Evolutionary conservation across 257 asterid species (phyloP), one percentile per base, ranked within the genome.

Genomic region (Lycium barbarum): DNA sequence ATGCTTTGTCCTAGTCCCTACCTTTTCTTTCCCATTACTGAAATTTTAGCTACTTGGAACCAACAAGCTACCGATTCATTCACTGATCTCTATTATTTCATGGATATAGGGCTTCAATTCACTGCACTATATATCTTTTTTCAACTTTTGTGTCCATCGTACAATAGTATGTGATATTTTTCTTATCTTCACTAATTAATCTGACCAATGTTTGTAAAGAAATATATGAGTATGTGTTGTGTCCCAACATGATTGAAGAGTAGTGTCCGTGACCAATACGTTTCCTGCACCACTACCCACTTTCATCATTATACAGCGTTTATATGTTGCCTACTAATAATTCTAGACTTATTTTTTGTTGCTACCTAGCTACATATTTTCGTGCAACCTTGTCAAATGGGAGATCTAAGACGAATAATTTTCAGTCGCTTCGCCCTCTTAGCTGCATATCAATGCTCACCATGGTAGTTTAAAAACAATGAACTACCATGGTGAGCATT

Each of bases 201-300:
- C 33, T 26, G 33, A 26, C 33, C 33, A 26, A 26, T 26, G 33
- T 26, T 26, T 26, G 33, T 26, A 26, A 26, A 26, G 33, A 26
- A 40, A 40, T 40, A 40, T 40, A 6, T 40, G 45, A 40, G 43
- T 74, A 76, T 7, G 13, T 47, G 20, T 62, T 22, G 63, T 76
- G 82, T 51, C 45, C 63, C 62, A 51, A 51, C 63, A 76, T 76
- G 82, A 51, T 76, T 76, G 82, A 49, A 76, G 63, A 76, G 63
- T 38, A 76, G 86, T 85, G 63, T 89, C 91, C 90, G 90, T 91
- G 70, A 90, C 72, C 83, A 73, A 87, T 87, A 91, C 90, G 91
- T 86, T 85, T 90, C 90, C 79, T 87, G 47, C 86, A 83, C 91
- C 93, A 89, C 91, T 88, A 90, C 94, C 91, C 87, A 87, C 93